Evolutionary conservation across 2,329 filamentous ascomycete species (phyloP), one percentile per base, ranked within the genome.

Genomic region (Apiospora phragmitis): DNA sequence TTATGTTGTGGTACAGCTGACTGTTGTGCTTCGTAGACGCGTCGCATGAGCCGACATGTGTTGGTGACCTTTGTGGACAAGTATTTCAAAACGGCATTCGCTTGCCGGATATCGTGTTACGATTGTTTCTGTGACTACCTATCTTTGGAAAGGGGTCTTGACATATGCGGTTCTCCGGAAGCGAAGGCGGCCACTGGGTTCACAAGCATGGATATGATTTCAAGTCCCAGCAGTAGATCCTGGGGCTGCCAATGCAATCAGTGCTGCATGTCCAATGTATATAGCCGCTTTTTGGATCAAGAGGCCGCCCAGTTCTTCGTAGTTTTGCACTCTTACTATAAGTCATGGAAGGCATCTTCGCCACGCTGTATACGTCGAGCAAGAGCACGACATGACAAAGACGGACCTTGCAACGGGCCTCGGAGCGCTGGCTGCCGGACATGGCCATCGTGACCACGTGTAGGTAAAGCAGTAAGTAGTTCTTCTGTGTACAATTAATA

Each of bases 31-130:
- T 67, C 26, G 65, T 21, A 45, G n/a, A 21, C 38, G 24, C 29
- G 65, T 67, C 65, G 65, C 65, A 67, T 67, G 42, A 67, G 26
- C 65, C 65, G 65, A 67, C 38, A n/a, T 45, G 29, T 67, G 65
- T 43, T 29, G 29, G 21, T 62, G 18, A 24, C 4, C 21, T 35
- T 3, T 62, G 4, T 24, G 21, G n/a, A n/a, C 55, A 35, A n/a
- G 55, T 38, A 62, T 38, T 38, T 14, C 29, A 21, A 38, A 38
- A 16, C 32, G 55, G 12, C 4, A n/a, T 38, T 12, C 32, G 21
- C 21, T 29, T 38, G 32, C 55, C 32, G 32, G 14, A 14, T 21
- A 62, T 11, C 8, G 55, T 62, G 55, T 24, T 14, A 62, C 55
- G 18, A 8, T 6, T 12, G 32, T n/a, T 62, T n/a, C 9, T 62